These are phyloP conservation scores for Flaveria linearis DNA, from an alignment of 129 eudicot genomes.

Conservation along the genomic window DNA sequence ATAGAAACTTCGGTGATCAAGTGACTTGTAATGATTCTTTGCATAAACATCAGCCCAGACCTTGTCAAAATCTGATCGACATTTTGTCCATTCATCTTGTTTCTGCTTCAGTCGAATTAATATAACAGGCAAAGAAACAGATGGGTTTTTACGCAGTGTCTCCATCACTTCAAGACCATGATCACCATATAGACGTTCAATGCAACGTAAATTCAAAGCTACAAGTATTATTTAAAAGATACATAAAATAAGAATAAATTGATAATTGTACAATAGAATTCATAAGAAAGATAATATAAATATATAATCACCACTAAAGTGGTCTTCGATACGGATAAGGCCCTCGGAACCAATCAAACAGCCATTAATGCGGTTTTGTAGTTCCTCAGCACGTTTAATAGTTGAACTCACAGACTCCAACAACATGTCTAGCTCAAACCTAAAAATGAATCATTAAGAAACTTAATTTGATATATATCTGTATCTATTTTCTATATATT, in stretches of 20 bases:
- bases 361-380: conserved; percentile 55
- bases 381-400: conserved; percentile 78
- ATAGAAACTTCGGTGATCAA: conserved; percentile 97
- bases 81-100: conserved; percentile 91
- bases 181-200: conserved; percentile 95
- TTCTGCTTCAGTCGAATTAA: conserved; percentile 87
- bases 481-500: background rate
- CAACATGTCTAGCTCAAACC: conserved; percentile 96
- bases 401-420: conserved; percentile 92
- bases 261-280: background rate
- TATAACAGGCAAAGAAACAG: conserved; percentile 72
- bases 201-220: conserved; percentile 90
- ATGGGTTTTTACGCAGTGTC: conserved; percentile 73
- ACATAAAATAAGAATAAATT: conserved; percentile 13
- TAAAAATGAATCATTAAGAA: conserved; percentile 32
- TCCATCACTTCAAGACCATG: conserved; percentile 98
- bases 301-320: conserved; percentile 61
- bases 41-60: conserved; percentile 96
- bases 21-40: conserved; percentile 94
- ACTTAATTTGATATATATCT: background rate
- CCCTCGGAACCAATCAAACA: conserved; percentile 47
- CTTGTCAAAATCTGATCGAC: conserved; percentile 87
- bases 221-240: conserved; percentile 18
- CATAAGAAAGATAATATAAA: background rate
- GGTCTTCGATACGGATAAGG: conserved; percentile 69